Evolutionary conservation across 2,329 filamentous ascomycete species (phyloP).

Genomic region (Xylaria sp.): DNA sequence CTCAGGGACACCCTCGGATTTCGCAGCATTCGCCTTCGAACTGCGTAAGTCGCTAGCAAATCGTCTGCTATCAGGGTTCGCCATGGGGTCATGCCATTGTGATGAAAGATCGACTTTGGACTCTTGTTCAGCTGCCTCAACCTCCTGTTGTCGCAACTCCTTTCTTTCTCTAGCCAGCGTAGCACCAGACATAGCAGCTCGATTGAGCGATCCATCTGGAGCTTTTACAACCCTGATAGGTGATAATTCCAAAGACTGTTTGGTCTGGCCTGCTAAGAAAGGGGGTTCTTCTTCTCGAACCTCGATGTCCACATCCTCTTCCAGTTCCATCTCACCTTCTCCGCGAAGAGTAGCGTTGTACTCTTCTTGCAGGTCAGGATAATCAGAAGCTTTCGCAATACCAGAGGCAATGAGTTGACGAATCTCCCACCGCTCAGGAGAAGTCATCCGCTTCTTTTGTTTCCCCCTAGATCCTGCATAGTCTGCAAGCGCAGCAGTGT

Average conservation of each 20-base stretch:
- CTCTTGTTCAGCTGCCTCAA: constrained; percentile 68
- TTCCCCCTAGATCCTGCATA: constrained; percentile 50
- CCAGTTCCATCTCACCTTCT: constrained; percentile 82
- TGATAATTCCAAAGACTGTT: constrained; percentile 89
- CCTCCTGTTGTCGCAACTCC: constrained; percentile 83
- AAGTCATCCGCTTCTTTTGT: constrained; percentile 89
- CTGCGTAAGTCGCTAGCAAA: constrained; percentile 84
- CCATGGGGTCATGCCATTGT: constrained; percentile 98
- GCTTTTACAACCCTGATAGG: constrained; percentile 96
- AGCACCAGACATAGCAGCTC: constrained; percentile 91
- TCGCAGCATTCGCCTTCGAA: constrained; percentile 52
- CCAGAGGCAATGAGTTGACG: constrained; percentile 93
- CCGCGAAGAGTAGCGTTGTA: constrained; percentile 83
- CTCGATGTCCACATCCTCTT: constrained; percentile 96
- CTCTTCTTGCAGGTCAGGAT: constrained; percentile 90
- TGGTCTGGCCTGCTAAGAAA: constrained; percentile 92
- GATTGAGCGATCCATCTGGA: constrained; percentile 94
- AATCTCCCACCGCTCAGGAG: constrained; percentile 96
- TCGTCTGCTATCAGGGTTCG: constrained; percentile 72
- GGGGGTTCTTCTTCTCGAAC: constrained; percentile 94
- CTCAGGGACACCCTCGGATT: constrained; percentile 71
- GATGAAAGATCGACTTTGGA: constrained; percentile 76
- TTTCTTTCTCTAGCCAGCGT: constrained; percentile 82
- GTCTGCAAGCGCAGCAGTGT: constrained; percentile 59
- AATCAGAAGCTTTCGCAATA: constrained; percentile 85